Evolutionary conservation across 768 basidiomycete species (phyloP), one percentile per base, ranked within the genome.

Genomic region (Auriscalpium orientale): DNA sequence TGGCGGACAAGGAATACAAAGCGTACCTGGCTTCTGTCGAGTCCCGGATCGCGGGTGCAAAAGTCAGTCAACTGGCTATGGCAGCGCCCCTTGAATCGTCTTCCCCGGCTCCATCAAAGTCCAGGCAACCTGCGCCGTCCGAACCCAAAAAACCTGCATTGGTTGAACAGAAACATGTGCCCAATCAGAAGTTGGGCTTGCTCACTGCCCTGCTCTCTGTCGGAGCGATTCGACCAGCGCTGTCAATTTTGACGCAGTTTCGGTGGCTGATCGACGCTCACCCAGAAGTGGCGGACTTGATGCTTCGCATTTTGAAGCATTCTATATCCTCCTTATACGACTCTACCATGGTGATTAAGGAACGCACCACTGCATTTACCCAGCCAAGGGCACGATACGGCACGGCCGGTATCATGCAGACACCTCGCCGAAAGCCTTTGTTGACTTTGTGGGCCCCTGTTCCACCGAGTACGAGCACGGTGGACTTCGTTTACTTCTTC

Each of bases 401-500:
- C 15, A 66, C 79, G 2, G 74, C 78, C 33, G 84, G 87, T 13
- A 67, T 80, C 35, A 68, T 77, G 8, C 71, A 75, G 5, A 73
- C 81, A 7, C 76, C 79, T 11, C 68, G 78, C 20, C 81, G 83
- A 22, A 91, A 87, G 64, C 74, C 82, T 0, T 67, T 80, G 4
- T 74, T 93, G n/a, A 90, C 91, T 0, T 70, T 88, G 4, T 80
- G 80, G 69, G 87, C 89, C 2, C 95, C 95, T 3, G 80, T 81
- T 12, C 94, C 95, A 22, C 87, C 90, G 0, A 79, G 82, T 62
- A 94, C 91, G 20, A 79, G 74, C 53, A 78, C 75, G 3, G 79
- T 78, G n/a, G 83, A 87, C 51, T 95, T 91, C 63, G 80, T 91
- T 6, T 97, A 91, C 76, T 98, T 97, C 78, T 95, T 86, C 68